Base-by-base conservation (phyloP, 2,329 filamentous ascomycete genomes). In the Botrytis paeoniae region DNA sequence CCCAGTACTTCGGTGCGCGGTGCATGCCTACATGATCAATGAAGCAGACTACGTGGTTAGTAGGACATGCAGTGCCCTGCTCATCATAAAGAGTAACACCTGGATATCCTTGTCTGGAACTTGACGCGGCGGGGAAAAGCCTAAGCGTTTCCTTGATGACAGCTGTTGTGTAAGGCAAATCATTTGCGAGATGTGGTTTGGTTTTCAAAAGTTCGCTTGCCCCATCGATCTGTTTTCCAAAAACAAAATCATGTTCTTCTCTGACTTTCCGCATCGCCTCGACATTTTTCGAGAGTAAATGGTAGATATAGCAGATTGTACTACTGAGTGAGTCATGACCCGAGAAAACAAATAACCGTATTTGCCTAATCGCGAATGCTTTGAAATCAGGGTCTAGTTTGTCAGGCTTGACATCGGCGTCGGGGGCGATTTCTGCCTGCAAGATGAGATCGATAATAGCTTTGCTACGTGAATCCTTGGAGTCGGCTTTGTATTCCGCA, bases 1-100 rank as follows among this genome's bases (percentile, higher is more conserved):
- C 80, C 83, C 84, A 88, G 25, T 63, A 54, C 29, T 54, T 71
- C 8, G 59, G 69, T 25, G 69, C 69, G 25, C 25, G 22, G 18
- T 63, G 59, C 59, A 71, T 63, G 14, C 41, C 35, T 35, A 62
- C 43, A 54, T 63, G 43, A 29, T 48, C 62, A 16, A 41, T 64
- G 10, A 48, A 45, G 22, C 32, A 51, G 20, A 72, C 45, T 59
- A 48, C 39, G 10, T 65, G 39, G 2, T 65, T 45, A 9, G 70
- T 60, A 65, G 61, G 70, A 45, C 20, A 66, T 59, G 25, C 59
- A 35, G 18, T 48, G 25, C 51, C 62, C 41, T 65, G 39, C 3
- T 65, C 39, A 65, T 62, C 69, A 60, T 61, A 29, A 29, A 70
- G n/a, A 29, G 22, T 32, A 22, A 48, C 57, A 48, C 37, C 54